phyloP scores from a whole-genome alignment of 371 early-diverging fungal species.

The Parasitella parasitica region DNA sequence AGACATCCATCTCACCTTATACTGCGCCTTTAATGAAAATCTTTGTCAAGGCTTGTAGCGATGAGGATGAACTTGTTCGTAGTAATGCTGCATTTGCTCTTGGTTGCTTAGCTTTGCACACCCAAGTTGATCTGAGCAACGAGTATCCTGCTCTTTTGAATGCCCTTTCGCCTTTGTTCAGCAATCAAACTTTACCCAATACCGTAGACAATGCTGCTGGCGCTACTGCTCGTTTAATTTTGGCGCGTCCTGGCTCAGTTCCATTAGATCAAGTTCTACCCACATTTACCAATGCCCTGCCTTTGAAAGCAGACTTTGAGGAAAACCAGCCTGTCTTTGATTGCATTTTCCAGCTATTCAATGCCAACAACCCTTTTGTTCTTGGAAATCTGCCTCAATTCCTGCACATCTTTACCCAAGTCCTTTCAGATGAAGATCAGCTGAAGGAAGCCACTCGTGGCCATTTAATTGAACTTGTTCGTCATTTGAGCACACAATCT shows the following conservation, averaged over 20 bases:
- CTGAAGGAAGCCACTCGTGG: constrained; percentile 49
- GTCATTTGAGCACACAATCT: constrained; percentile 47
- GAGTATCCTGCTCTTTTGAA: constrained; percentile 70
- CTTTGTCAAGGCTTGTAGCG: constrained; percentile 69
- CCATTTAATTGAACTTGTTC: constrained; percentile 59
- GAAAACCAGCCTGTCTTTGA: constrained; percentile 81
- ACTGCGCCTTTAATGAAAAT: constrained; percentile 62
- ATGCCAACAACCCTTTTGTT: constrained; percentile 52
- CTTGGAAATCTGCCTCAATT: constrained; percentile 30
- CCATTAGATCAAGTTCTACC: constrained; percentile 77
- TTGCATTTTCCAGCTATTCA: constrained; percentile 62
- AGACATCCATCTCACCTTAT: constrained; percentile 66
- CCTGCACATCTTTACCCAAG: constrained; percentile 47
- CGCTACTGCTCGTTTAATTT: constrained; percentile 28
- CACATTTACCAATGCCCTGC: constrained; percentile 67
- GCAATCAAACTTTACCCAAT: constrained; percentile 59
- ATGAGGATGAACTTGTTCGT: constrained; percentile 77
- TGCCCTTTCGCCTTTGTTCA: constrained; percentile 72
- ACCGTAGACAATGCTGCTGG: constrained; percentile 79
- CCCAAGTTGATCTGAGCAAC: constrained; percentile 62
- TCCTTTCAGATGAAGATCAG: constrained; percentile 54
- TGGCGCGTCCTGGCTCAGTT: constrained; percentile 68
- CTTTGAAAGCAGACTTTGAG: constrained; percentile 75
- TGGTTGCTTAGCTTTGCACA: constrained; percentile 71
- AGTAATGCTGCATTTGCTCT: constrained; percentile 85